Evolutionary conservation across 1,284 basidiomycete species (phyloP).

Genomic region (Exobasidium cylindrosporum): DNA sequence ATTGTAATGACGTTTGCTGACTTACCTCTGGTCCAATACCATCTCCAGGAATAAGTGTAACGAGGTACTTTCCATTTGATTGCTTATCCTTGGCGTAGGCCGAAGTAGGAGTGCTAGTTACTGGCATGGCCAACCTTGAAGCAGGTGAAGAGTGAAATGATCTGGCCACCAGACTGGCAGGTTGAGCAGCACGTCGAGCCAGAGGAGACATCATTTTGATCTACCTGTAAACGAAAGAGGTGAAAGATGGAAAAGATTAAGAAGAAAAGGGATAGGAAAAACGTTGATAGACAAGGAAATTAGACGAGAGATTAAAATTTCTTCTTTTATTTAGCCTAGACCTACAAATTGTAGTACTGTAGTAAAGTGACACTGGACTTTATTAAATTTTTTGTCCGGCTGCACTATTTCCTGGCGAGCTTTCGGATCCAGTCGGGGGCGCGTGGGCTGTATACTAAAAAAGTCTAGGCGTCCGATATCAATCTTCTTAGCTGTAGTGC

Average conservation of each 20-base stretch:
- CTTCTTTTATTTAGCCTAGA: neutral
- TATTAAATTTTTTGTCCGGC: neutral
- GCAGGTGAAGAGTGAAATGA: slow-evolving; percentile 24
- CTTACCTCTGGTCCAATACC: slow-evolving; percentile 56
- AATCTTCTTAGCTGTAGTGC: neutral
- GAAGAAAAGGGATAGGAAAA: too few species aligned
- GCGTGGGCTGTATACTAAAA: neutral
- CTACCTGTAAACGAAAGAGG: too few species aligned
- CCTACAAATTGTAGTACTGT: too few species aligned
- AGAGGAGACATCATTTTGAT: slow-evolving; percentile 5
- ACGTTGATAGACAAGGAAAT: neutral
- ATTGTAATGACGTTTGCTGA: too few species aligned
- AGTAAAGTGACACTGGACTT: neutral
- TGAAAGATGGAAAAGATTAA: neutral
- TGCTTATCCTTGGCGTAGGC: slow-evolving; percentile 51
- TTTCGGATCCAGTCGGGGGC: neutral
- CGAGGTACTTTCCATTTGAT: slow-evolving; percentile 78
- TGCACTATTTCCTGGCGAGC: too few species aligned
- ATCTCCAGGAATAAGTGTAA: slow-evolving; percentile 87
- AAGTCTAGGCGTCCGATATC: neutral
- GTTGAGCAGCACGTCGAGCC: slow-evolving; percentile 26
- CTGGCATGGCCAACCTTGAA: slow-evolving; percentile 40
- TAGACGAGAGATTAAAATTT: neutral
- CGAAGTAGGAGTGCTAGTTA: slow-evolving; percentile 46
- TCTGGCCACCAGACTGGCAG: slow-evolving; percentile 29